phyloP scores from a whole-genome alignment of 2,329 filamentous ascomycete species.

The Botryotinia narcissicola region DNA sequence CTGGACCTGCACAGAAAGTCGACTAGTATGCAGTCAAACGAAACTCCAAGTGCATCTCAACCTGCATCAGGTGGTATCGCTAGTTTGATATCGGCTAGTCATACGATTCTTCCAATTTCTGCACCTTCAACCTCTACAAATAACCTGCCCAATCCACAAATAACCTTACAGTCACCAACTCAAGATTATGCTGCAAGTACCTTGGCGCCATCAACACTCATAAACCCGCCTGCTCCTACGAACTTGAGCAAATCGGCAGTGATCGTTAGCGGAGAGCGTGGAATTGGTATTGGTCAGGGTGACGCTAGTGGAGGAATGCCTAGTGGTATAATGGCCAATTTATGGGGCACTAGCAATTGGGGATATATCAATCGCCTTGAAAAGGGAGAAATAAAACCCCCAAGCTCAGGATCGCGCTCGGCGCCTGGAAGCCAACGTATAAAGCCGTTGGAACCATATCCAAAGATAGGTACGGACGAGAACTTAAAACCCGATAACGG shows the following conservation, averaged over 20 bases:
- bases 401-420: conserved; percentile 27
- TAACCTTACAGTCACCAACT: conserved; percentile 40
- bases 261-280: conserved; percentile 73
- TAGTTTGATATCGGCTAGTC: conserved; percentile 80
- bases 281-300: conserved; percentile 58
- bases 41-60: conserved; percentile 39
- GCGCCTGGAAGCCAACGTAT: conserved; percentile 31
- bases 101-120: conserved; percentile 70
- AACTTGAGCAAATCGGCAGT: conserved; percentile 85
- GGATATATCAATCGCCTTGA: conserved; percentile 62
- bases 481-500: conserved; percentile 33
- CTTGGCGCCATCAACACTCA: conserved; percentile 78
- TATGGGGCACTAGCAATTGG: conserved; percentile 91
- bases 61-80: conserved; percentile 66
- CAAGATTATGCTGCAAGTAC: conserved; percentile 53
- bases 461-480: conserved; percentile 32
- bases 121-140: conserved; percentile 36
- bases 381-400: conserved; percentile 47
- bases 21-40: conserved; percentile 43
- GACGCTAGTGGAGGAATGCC: conserved; percentile 70
- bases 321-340: conserved; percentile 83
- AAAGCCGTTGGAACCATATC: conserved; percentile 32
- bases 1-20: conserved; percentile 84
- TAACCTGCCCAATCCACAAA: conserved; percentile 39
- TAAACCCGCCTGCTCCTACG: conserved; percentile 78